These are phyloP conservation scores for Mycena kentingensis DNA, from an alignment of 768 basidiomycete species.

Conservation along the genomic window DNA sequence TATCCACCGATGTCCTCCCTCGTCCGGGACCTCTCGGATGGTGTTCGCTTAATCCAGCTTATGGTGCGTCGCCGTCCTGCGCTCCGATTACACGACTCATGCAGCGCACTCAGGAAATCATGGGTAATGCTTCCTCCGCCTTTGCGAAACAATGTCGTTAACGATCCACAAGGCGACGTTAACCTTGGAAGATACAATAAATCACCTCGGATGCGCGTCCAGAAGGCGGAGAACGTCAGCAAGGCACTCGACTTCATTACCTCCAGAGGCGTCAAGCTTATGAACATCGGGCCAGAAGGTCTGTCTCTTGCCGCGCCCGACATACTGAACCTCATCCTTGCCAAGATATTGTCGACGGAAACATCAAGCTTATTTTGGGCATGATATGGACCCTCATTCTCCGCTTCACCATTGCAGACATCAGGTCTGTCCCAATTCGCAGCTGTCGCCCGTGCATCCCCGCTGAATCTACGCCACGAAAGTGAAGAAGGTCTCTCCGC, in stretches of 20 bases:
- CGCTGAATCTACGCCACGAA: conserved; percentile 22
- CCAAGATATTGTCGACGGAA: conserved; percentile 98
- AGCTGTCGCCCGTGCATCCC: conserved; percentile 2
- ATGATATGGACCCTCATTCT: conserved; percentile 99
- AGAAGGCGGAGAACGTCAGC: conserved; percentile 98
- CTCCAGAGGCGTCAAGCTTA: conserved; percentile 90
- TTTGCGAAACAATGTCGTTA: background rate
- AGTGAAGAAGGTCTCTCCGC: conserved; percentile 99
- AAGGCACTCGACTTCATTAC: conserved; percentile 96
- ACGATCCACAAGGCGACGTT: conserved; percentile 61
- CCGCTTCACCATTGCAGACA: conserved; percentile 97
- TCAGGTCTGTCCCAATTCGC: conserved; percentile 63
- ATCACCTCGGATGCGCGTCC: conserved; percentile 86
- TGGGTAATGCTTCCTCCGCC: conserved; percentile 57
- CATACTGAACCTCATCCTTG: conserved; percentile 7
- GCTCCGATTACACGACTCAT: background rate
- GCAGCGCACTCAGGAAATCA: conserved; percentile 99
- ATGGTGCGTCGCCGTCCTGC: conserved; percentile 57
- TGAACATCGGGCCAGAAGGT: conserved; percentile 98
- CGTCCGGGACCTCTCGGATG: conserved; percentile 89
- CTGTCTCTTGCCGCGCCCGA: conserved; percentile 7
- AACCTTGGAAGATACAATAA: conserved; percentile 96
- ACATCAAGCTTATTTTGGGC: conserved; percentile 95
- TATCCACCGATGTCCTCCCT: conserved; percentile 89
- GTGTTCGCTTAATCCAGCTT: conserved; percentile 92